phyloP scores from a whole-genome alignment of 352 stramenopile species.

The Globisporangium cystogenes region DNA sequence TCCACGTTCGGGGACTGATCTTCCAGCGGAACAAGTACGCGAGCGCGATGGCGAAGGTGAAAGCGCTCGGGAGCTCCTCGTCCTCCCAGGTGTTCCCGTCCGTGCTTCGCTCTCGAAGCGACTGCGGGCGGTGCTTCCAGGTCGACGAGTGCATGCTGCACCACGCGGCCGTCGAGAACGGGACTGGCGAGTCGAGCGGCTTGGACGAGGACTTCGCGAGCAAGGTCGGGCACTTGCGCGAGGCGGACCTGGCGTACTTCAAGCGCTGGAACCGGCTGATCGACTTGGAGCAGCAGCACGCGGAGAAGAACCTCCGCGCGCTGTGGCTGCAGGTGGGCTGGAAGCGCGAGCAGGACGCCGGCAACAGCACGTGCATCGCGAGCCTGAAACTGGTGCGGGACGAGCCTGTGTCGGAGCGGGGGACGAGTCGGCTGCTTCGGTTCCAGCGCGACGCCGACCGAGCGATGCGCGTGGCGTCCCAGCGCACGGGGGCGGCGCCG shows the following conservation, averaged over 20 bases:
- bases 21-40: constrained; percentile 67
- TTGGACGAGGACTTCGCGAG: constrained; percentile 61
- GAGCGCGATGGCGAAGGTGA: constrained; percentile 49
- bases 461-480: constrained; percentile 5
- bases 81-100: constrained; percentile 55
- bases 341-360: constrained; percentile 46
- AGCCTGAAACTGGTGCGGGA: constrained; percentile 45
- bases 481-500: neutral
- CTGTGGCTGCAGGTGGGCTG: constrained; percentile 62
- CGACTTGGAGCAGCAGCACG: constrained; percentile 70
- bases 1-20: constrained; percentile 60
- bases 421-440: constrained; percentile 29
- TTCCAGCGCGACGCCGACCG: constrained; percentile 38
- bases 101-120: constrained; percentile 56
- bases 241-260: constrained; percentile 61
- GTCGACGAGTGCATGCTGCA: constrained; percentile 82
- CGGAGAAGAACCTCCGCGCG: constrained; percentile 55
- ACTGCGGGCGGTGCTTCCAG: constrained; percentile 83
- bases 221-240: constrained; percentile 48
- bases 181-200: constrained; percentile 53
- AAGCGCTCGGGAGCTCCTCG: constrained; percentile 39
- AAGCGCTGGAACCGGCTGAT: constrained; percentile 67
- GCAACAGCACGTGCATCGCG: constrained; percentile 49
- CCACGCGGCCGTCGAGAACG: constrained; percentile 73
- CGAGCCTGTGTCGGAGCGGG: constrained; percentile 25